A percentile compares a stretch with the other conserved stretches of the same genome.
Evolutionary conservation across 768 basidiomycete species (phyloP).

Genomic region (Ramaria sp.): DNA sequence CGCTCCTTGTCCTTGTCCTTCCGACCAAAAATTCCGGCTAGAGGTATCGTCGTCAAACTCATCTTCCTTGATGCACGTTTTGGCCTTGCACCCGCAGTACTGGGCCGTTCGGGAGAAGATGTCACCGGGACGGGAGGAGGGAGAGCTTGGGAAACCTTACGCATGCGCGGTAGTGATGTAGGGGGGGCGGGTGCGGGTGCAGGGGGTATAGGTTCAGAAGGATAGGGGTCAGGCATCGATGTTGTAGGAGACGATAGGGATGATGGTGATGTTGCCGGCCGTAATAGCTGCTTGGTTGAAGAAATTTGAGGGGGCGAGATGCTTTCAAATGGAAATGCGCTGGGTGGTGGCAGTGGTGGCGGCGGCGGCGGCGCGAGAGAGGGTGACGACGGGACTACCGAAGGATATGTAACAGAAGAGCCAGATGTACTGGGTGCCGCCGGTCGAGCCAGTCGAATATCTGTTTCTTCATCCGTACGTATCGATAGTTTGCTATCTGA

Average conservation of each 20-base stretch:
- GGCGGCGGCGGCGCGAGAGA: not conserved
- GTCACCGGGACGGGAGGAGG: not conserved
- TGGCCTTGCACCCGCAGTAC: constrained; percentile 11
- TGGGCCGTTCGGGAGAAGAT: constrained; percentile 11
- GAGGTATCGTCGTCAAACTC: constrained; percentile 52
- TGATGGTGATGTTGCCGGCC: not conserved
- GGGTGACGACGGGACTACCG: not conserved
- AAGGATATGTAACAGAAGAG: not conserved
- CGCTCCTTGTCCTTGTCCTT: constrained; percentile 35
- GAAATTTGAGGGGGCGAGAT: not conserved
- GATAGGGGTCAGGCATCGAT: not conserved
- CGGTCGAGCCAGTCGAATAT: not conserved
- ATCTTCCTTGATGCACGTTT: constrained; percentile 51
- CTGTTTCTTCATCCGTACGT: not conserved
- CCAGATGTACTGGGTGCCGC: not conserved
- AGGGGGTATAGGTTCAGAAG: not conserved
- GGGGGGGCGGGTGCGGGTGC: not conserved
- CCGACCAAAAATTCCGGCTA: constrained; percentile 36
- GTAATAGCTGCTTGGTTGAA: not conserved
- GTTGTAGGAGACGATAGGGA: not conserved
- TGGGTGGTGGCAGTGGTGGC: not conserved
- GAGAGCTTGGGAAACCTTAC: not conserved
- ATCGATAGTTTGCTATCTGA: no score
- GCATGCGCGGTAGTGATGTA: not conserved
- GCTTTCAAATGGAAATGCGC: no score